A percentile compares a stretch with the other conserved stretches of the same genome.
Conservation (phyloP, 2,329 filamentous ascomycete species). For the Cordyceps pruinosa region DNA sequence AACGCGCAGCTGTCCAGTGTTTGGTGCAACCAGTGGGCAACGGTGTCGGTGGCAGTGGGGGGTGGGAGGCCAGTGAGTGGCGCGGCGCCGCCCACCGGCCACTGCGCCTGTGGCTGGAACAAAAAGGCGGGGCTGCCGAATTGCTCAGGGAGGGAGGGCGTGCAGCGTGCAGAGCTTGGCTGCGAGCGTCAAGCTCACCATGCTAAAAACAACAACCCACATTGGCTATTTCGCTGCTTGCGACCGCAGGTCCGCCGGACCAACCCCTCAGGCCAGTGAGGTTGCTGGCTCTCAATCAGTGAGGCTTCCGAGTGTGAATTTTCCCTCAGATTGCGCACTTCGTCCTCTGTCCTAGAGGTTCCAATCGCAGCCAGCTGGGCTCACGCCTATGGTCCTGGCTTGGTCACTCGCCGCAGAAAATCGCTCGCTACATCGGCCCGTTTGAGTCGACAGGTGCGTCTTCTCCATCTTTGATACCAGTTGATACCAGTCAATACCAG, state of each 20-base stretch:
- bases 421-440: constrained; percentile 8
- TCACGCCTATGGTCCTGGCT: not conserved
- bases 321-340: not conserved
- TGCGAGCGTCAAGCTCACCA: not conserved
- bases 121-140: not conserved
- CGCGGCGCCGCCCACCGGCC: not conserved
- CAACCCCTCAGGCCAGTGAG: not conserved
- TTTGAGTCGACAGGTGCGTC: not conserved
- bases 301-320: not conserved
- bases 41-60: not conserved
- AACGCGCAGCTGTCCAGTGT: not conserved
- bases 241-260: not conserved
- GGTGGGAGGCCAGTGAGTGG: not conserved
- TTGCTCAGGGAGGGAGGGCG: no score
- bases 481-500: not conserved
- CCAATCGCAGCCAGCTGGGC: not conserved
- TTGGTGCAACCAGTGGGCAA: not conserved
- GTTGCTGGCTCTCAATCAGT: not conserved
- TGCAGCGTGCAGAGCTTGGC: not conserved
- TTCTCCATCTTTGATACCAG: not conserved
- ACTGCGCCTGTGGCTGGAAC: not conserved
- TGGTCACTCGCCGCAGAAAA: not conserved
- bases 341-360: not conserved
- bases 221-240: not conserved
- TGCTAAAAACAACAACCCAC: not conserved